Percentiles rank a stretch among this genome's conserved stretches.
Evolutionary conservation across 345 rosid species (phyloP).

Genomic region (Diplotaxis tenuifolia): DNA sequence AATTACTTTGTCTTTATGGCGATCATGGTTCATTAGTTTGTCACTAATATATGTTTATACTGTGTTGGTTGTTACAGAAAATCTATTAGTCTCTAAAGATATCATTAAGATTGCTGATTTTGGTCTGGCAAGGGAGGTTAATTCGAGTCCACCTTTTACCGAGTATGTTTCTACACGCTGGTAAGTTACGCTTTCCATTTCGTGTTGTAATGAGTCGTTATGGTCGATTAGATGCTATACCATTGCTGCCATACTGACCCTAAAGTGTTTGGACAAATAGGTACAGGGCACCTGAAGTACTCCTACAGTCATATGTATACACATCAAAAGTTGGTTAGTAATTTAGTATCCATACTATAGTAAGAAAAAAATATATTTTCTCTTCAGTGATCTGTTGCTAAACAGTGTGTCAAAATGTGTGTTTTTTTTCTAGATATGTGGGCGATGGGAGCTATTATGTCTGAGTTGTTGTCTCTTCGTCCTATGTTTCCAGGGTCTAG

Average conservation of each 20-base stretch:
- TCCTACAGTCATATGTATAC: slow-evolving; percentile 79
- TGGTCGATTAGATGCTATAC: neutral
- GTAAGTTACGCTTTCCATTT: slow-evolving; percentile 44
- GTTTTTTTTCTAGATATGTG: slow-evolving; percentile 60
- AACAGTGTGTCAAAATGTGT: neutral
- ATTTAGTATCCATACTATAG: slow-evolving; percentile 59
- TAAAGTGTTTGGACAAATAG: slow-evolving; percentile 37
- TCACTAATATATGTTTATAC: neutral
- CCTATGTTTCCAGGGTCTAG: slow-evolving; percentile 85
- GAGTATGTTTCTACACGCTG: slow-evolving; percentile 96
- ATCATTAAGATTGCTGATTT: slow-evolving; percentile 91
- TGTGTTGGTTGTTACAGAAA: slow-evolving; percentile 52
- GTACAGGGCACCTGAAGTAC: slow-evolving; percentile 98
- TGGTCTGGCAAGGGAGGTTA: slow-evolving; percentile 92
- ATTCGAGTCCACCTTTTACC: slow-evolving; percentile 84
- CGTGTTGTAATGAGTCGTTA: neutral
- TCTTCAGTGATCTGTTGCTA: neutral
- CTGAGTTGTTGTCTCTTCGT: slow-evolving; percentile 66
- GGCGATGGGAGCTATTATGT: slow-evolving; percentile 97
- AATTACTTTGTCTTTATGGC: neutral
- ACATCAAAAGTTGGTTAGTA: slow-evolving; percentile 88
- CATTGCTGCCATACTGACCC: slow-evolving; percentile 1
- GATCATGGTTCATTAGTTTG: neutral
- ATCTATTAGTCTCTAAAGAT: slow-evolving; percentile 75
- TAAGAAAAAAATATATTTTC: slow-evolving; percentile 45